Conservation (phyloP, 1,284 basidiomycete species). For the Tilletia setariae region DNA sequence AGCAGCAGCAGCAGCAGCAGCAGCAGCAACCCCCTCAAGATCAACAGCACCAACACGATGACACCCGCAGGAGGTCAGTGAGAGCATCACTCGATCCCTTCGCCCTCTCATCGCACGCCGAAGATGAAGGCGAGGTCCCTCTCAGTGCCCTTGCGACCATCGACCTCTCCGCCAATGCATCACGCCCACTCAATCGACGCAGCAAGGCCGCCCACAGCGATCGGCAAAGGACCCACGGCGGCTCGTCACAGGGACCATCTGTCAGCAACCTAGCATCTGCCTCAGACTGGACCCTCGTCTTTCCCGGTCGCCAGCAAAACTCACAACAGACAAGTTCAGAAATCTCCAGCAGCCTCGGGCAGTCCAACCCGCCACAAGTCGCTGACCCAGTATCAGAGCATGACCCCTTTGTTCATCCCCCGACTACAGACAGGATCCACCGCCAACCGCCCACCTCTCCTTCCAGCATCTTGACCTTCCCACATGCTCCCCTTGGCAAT, state of each 20-base stretch:
- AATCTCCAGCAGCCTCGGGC: no score
- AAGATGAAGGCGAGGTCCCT: no score
- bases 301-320: conserved; percentile 2
- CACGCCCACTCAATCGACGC: no score
- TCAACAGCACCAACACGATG: neutral
- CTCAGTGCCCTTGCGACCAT: no score
- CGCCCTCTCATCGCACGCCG: no score
- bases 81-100: no score
- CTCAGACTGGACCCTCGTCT: conserved; percentile 11
- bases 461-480: neutral
- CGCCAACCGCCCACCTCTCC: neutral
- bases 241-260: neutral
- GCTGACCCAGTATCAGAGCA: no score
- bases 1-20: conserved; percentile 1
- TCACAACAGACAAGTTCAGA: neutral
- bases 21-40: neutral
- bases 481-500: neutral
- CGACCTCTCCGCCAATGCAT: no score
- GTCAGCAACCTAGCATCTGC: neutral
- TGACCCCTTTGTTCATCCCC: no score
- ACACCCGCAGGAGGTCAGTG: neutral
- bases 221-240: neutral
- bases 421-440: no score
- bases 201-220: no score
- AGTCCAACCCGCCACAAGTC: no score